Evolutionary conservation across 2,329 filamentous ascomycete species (phyloP), one percentile per base, ranked within the genome.

Genomic region (Thielaviopsis euricoi): DNA sequence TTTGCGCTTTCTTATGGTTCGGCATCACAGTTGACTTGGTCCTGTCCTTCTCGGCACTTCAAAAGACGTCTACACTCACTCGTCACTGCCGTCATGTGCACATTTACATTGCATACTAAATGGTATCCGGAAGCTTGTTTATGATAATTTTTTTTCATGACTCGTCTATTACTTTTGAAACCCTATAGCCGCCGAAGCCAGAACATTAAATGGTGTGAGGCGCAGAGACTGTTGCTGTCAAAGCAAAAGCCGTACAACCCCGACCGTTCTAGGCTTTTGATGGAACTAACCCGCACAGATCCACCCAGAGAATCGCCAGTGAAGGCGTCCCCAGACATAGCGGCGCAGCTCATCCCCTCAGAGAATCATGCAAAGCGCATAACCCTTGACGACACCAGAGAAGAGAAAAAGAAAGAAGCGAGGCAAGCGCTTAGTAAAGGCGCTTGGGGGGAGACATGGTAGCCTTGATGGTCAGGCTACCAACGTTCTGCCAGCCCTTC

Each of bases 401-500:
- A 46, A 56, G 43, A 48, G 25, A 60, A 61, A 63, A 61, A 60
- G 50, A 40, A 61, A 55, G 56, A 64, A 58, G 51, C 62, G 63
- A 61, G 57, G 62, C 64, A 58, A 55, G 60, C 65, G 63, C 69
- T 74, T 97, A 98, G 84, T 96, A 98, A 68, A 98, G 78, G 73
- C 93, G 89, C 83, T 89, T 93, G 68, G 93, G 93, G 67, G 93
- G 93, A 76, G 89, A 95, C 93, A 98, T 98, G 80, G 87, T 87
- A 78, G 93, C 93, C 88, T 98, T 98, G 83, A 98, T 93, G 74
- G 90, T 95, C 79, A 98, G 83, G 82, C 87, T 93, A 74, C 93
- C 93, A 71, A 98, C 93, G 84, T 98, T 98, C 83, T 98, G 93
- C 93, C 93, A 98, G 74, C 93, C 93, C 88, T 98, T 98, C 89